phyloP scores from a whole-genome alignment of 2,329 filamentous ascomycete species.

The Eutypella sp. region DNA sequence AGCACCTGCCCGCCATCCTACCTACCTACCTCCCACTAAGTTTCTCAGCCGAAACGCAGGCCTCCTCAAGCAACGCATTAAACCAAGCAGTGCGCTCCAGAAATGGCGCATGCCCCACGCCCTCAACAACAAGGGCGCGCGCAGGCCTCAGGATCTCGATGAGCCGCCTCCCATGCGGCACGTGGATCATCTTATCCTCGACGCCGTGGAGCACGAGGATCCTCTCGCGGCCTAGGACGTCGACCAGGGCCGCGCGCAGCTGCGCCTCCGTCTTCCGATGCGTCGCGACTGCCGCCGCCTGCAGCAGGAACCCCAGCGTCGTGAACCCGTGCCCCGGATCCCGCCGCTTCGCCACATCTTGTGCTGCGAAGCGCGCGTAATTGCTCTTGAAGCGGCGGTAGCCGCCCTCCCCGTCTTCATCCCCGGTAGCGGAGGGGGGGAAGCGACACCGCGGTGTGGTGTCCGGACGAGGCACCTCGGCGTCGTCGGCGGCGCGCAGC shows the following conservation, averaged over 20 bases:
- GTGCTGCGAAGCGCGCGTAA: constrained; percentile 76
- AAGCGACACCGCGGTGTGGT: constrained; percentile 34
- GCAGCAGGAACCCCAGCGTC: constrained; percentile 64
- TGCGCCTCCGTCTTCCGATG: constrained; percentile 70
- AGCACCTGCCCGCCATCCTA: not conserved
- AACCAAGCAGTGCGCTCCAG: constrained; percentile 69
- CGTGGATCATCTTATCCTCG: constrained; percentile 71
- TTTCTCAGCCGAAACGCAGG: constrained; percentile 47
- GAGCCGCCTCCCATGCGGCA: constrained; percentile 64
- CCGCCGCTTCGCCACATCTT: constrained; percentile 68
- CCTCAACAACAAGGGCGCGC: constrained; percentile 59
- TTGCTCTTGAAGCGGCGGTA: constrained; percentile 65
- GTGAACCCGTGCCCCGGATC: constrained; percentile 54
- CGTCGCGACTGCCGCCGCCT: constrained; percentile 74
- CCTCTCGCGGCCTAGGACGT: constrained; percentile 64
- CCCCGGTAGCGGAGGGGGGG: too few species aligned
- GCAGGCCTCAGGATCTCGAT: constrained; percentile 60
- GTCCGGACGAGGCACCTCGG: constrained; percentile 40
- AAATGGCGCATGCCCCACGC: constrained; percentile 69
- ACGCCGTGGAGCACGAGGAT: constrained; percentile 77
- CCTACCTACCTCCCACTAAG: constrained; percentile 29
- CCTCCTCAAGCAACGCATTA: constrained; percentile 55
- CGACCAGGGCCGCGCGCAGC: constrained; percentile 59
- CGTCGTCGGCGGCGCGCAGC: constrained; percentile 57
- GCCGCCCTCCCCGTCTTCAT: constrained; percentile 7